Conservation (phyloP, 2,329 filamentous ascomycete genomes). For the Apiospora koreana region DNA sequence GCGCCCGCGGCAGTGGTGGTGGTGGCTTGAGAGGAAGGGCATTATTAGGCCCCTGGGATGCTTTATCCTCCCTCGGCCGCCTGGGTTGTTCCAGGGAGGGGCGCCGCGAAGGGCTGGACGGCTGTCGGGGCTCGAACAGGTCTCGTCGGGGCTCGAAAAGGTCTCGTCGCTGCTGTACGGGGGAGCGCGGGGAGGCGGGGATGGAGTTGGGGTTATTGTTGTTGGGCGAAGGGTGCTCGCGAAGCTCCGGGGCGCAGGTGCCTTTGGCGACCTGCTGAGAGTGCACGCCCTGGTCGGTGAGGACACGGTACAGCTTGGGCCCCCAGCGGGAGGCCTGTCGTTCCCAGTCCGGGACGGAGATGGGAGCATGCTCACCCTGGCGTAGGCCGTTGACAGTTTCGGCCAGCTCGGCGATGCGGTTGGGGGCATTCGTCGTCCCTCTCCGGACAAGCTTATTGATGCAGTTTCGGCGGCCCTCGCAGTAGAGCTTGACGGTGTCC, state of each 20-base stretch:
- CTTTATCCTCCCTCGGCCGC: not conserved
- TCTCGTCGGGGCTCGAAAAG: not conserved
- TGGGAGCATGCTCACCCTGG: not conserved
- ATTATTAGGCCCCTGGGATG: not conserved
- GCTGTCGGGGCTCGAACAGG: not conserved
- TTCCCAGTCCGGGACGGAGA: not conserved
- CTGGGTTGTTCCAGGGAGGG: not conserved
- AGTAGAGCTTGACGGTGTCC: constrained; percentile 11
- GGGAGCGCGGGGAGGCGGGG: not conserved
- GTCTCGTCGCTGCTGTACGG: not conserved
- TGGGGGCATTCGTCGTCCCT: not conserved
- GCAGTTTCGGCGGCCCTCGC: not conserved
- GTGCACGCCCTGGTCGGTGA: not conserved
- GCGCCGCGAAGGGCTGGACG: not conserved
- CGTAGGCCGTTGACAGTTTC: not conserved
- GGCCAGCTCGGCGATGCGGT: not conserved
- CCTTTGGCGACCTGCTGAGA: not conserved
- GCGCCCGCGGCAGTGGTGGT: not conserved
- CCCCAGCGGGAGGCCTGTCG: not conserved
- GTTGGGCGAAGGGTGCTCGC: not conserved
- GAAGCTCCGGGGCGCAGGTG: not conserved
- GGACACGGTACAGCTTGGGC: not conserved
- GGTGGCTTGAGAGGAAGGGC: not conserved
- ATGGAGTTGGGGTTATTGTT: no score
- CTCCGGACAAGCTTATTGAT: not conserved